These are phyloP conservation scores for Aspergillus glaucus DNA, from an alignment of 2,329 filamentous ascomycete genomes.

Conservation along the genomic window DNA sequence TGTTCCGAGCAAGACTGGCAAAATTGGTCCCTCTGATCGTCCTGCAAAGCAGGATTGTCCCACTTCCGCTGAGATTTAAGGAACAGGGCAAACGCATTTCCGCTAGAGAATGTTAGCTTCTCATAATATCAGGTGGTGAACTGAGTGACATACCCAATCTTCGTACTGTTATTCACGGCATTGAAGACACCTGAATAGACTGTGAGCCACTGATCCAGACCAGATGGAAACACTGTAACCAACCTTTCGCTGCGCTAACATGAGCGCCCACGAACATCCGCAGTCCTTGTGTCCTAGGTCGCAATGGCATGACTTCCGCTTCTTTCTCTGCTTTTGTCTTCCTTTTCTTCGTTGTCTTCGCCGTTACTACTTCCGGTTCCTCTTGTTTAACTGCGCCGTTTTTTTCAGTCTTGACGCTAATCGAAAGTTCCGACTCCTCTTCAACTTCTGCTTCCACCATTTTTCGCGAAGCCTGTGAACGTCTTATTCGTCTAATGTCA, in stretches of 20 bases:
- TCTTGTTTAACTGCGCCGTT: constrained; percentile 13
- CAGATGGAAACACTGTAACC: constrained; percentile 17
- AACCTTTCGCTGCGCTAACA: constrained; percentile 81
- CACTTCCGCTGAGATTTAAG: constrained; percentile 96
- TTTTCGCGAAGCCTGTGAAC: neutral
- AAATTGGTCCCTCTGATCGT: constrained; percentile 64
- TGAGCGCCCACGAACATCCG: constrained; percentile 89
- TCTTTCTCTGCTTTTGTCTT: constrained; percentile 54
- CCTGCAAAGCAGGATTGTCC: constrained; percentile 70
- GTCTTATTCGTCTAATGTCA: neutral
- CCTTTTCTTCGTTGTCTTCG: constrained; percentile 33
- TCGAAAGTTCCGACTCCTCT: constrained; percentile 3
- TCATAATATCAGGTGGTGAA: neutral
- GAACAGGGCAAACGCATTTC: constrained; percentile 90
- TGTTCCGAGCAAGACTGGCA: constrained; percentile 60
- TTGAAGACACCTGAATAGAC: constrained; percentile 70
- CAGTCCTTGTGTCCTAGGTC: constrained; percentile 61
- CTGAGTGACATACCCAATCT: constrained; percentile 55
- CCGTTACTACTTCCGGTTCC: constrained; percentile 48
- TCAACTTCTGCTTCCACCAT: constrained; percentile 14
- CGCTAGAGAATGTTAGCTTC: constrained; percentile 42
- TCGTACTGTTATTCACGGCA: constrained; percentile 66
- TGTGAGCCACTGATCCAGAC: constrained; percentile 2
- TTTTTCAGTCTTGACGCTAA: constrained; percentile 1
- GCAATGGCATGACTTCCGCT: constrained; percentile 55